phyloP scores from a whole-genome alignment of 2,329 filamentous ascomycete species.

The Boeremia lycopersici region DNA sequence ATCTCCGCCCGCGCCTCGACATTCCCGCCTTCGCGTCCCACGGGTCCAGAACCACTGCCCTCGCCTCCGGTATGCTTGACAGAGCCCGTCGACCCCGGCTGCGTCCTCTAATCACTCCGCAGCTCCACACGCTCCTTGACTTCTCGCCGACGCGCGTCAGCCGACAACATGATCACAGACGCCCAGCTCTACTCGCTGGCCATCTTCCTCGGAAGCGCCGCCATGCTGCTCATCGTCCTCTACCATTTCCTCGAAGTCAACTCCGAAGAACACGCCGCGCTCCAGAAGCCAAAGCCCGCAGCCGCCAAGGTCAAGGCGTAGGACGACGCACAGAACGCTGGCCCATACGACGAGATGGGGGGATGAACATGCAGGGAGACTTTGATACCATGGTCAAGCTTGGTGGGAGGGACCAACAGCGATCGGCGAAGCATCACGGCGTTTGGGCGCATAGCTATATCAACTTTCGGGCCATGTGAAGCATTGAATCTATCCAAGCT shows the following conservation, averaged over 20 bases:
- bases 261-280: conserved; percentile 60
- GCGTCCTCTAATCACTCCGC: conserved; percentile 21
- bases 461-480: background rate
- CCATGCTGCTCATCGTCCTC: conserved; percentile 90
- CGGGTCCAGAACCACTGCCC: background rate
- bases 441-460: conserved; percentile 14
- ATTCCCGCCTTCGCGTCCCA: conserved; percentile 11
- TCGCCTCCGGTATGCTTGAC: conserved; percentile 6
- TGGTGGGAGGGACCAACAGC: conserved; percentile 2
- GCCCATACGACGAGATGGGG: background rate
- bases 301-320: conserved; percentile 37
- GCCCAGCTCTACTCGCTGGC: conserved; percentile 87
- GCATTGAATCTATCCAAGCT: conserved; percentile 10
- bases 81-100: background rate
- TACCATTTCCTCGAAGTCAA: conserved; percentile 99
- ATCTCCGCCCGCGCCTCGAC: conserved; percentile 5
- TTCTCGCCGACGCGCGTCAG: conserved; percentile 37
- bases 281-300: conserved; percentile 35
- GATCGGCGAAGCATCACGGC: conserved; percentile 15
- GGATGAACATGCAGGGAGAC: background rate
- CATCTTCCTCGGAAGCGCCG: conserved; percentile 85
- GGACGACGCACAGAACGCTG: conserved; percentile 5
- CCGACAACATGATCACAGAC: conserved; percentile 87
- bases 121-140: conserved; percentile 22
- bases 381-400: conserved; percentile 18